Conservation (phyloP, 1,139 yeast species). For the Blastobotrys buckinghamii region DNA sequence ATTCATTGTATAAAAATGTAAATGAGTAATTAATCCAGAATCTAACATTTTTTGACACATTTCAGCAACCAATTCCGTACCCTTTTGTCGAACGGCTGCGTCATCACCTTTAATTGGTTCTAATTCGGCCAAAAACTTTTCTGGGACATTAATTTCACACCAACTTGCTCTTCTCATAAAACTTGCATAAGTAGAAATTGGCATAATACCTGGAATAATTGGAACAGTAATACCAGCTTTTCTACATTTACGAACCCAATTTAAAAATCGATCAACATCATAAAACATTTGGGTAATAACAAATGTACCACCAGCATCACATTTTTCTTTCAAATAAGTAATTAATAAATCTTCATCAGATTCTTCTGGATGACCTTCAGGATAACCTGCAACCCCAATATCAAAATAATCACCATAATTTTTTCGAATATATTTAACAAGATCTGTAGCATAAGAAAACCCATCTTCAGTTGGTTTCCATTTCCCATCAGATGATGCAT, state of each 20-base stretch:
- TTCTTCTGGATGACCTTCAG: slow-evolving; percentile 97
- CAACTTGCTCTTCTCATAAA: slow-evolving; percentile 90
- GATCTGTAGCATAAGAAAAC: slow-evolving; percentile 72
- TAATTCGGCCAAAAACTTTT: slow-evolving; percentile 59
- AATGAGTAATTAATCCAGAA: slow-evolving; percentile 69
- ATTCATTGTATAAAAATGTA: slow-evolving; percentile 96
- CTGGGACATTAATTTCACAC: slow-evolving; percentile 82
- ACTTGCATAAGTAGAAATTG: slow-evolving; percentile 88
- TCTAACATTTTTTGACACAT: slow-evolving; percentile 73
- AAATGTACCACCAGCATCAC: slow-evolving; percentile 90
- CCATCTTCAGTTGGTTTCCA: slow-evolving; percentile 56
- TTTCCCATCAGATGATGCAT: slow-evolving; percentile 38
- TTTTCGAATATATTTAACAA: slow-evolving; percentile 66
- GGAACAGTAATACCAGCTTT: slow-evolving; percentile 77
- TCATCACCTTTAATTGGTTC: slow-evolving; percentile 91
- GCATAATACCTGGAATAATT: slow-evolving; percentile 97
- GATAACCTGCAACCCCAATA: slow-evolving; percentile 91
- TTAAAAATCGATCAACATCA: slow-evolving; percentile 77
- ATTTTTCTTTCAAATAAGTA: slow-evolving; percentile 70
- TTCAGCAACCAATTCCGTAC: slow-evolving; percentile 74
- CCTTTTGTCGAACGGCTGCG: slow-evolving; percentile 76
- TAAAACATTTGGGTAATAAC: slow-evolving; percentile 91
- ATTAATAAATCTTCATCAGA: slow-evolving; percentile 51
- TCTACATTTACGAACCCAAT: slow-evolving; percentile 73
- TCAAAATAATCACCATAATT: slow-evolving; percentile 74